These are phyloP conservation scores for Hemisphaericaspora nanyangensis DNA, from an alignment of 805 yeast species.

Conservation along the genomic window DNA sequence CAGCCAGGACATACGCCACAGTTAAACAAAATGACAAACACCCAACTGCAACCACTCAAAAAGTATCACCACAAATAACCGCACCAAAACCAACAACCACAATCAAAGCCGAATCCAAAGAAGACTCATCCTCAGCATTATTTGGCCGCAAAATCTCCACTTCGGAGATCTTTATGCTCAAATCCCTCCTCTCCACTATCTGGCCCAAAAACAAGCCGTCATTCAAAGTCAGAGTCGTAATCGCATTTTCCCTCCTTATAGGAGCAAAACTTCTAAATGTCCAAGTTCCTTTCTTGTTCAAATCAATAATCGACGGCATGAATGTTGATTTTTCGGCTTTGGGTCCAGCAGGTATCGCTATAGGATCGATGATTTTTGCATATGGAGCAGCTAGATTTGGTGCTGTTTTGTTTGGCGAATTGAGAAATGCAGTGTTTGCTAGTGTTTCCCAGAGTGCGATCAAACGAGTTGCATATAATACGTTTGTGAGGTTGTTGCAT, in stretches of 20 bases:
- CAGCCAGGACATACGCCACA: too few relatives aligned
- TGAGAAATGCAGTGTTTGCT: conserved; percentile 93
- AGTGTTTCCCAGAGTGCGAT: conserved; percentile 94
- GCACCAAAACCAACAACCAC: background rate
- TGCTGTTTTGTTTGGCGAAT: conserved; percentile 89
- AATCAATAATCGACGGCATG: conserved; percentile 82
- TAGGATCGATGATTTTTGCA: conserved; percentile 66
- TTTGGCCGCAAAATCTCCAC: conserved; percentile 28
- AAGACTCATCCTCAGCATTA: conserved; percentile 8
- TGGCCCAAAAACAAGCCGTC: conserved; percentile 77
- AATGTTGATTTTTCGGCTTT: conserved; percentile 75
- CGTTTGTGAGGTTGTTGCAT: conserved; percentile 77
- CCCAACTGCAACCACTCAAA: too few relatives aligned
- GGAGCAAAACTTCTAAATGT: conserved; percentile 85
- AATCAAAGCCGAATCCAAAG: background rate
- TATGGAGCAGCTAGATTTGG: conserved; percentile 95
- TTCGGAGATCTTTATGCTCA: conserved; percentile 54
- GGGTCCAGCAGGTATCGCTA: conserved; percentile 65
- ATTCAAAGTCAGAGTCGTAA: conserved; percentile 66
- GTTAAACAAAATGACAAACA: too few relatives aligned
- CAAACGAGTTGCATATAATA: conserved; percentile 80
- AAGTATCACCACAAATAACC: too few relatives aligned
- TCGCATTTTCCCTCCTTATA: conserved; percentile 71
- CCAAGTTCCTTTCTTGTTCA: conserved; percentile 94
- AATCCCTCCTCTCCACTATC: conserved; percentile 61